Conservation (phyloP, 345 rosid species). For the Gynandropsis gynandra region DNA sequence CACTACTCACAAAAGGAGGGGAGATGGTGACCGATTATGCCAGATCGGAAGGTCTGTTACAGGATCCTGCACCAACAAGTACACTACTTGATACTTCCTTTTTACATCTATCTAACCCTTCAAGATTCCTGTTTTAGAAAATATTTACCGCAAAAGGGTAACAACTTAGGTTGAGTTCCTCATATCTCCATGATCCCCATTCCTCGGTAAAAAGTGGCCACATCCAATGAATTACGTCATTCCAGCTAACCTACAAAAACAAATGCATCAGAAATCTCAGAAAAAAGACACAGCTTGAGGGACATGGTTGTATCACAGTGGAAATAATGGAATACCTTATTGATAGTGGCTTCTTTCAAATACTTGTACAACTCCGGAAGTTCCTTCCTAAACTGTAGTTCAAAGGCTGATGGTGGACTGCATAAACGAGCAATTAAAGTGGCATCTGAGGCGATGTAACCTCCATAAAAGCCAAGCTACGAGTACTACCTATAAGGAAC, state of each 20-base stretch:
- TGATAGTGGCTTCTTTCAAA: slow-evolving; percentile 56
- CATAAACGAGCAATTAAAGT: slow-evolving; percentile 13
- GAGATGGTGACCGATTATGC: slow-evolving; percentile 59
- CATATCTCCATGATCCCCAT: slow-evolving; percentile 79
- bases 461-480: slow-evolving; percentile 4
- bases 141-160: slow-evolving; percentile 66
- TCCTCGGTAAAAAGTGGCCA: slow-evolving; percentile 84
- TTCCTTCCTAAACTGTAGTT: slow-evolving; percentile 48
- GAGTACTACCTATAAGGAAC: slow-evolving; percentile 73
- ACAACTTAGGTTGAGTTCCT: slow-evolving; percentile 63
- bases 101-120: background rate
- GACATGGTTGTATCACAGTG: slow-evolving; percentile 8
- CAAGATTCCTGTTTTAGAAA: background rate
- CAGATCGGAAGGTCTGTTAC: slow-evolving; percentile 74
- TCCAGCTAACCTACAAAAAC: slow-evolving; percentile 61
- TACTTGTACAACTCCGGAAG: slow-evolving; percentile 54
- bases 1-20: slow-evolving; percentile 59
- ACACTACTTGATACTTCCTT: background rate
- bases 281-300: background rate
- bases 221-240: slow-evolving; percentile 91
- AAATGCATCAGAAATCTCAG: background rate
- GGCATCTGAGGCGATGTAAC: background rate
- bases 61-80: slow-evolving; percentile 61
- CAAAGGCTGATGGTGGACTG: slow-evolving; percentile 82
- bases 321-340: slow-evolving; percentile 44